Evolutionary conservation across 2,329 filamentous ascomycete genomes (phyloP).

Genomic region (Hymenoscyphus linearis): DNA sequence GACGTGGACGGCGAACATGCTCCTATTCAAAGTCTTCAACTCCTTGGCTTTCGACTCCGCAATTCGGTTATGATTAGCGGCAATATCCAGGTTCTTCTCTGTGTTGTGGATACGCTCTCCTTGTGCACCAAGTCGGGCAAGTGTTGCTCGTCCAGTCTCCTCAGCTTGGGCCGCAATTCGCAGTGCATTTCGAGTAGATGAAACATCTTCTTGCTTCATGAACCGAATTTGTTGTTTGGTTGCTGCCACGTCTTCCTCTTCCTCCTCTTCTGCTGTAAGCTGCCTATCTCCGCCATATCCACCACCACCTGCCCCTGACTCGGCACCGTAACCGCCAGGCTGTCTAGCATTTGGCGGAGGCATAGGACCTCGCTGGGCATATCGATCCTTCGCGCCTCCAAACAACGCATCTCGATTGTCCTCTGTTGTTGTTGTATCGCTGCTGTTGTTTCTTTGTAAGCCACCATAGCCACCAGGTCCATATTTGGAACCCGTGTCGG

Average conservation of each 20-base stretch:
- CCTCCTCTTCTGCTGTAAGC: conserved; percentile 70
- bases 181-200: conserved; percentile 65
- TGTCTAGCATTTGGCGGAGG: conserved; percentile 23
- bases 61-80: conserved; percentile 67
- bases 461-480: conserved; percentile 58
- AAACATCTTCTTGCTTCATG: conserved; percentile 72
- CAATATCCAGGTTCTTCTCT: conserved; percentile 76
- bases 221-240: conserved; percentile 70
- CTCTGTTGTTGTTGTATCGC: conserved; percentile 39
- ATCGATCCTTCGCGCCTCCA: conserved; percentile 33
- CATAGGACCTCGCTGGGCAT: conserved; percentile 22
- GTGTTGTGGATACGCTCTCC: conserved; percentile 77
- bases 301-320: conserved; percentile 35
- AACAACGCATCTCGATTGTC: conserved; percentile 60
- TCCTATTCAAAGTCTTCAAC: conserved; percentile 77
- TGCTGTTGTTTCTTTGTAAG: conserved; percentile 43
- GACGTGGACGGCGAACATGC: conserved; percentile 85
- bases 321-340: conserved; percentile 25
- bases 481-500: conserved; percentile 33
- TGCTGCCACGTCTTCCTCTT: conserved; percentile 67
- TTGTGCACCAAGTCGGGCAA: conserved; percentile 70
- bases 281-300: conserved; percentile 66
- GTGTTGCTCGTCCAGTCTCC: conserved; percentile 64
- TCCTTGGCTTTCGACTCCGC: conserved; percentile 78
- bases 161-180: conserved; percentile 63